Evolutionary conservation across 176 grass and related monocot species (phyloP).

Genomic region (Musa acuminata): DNA sequence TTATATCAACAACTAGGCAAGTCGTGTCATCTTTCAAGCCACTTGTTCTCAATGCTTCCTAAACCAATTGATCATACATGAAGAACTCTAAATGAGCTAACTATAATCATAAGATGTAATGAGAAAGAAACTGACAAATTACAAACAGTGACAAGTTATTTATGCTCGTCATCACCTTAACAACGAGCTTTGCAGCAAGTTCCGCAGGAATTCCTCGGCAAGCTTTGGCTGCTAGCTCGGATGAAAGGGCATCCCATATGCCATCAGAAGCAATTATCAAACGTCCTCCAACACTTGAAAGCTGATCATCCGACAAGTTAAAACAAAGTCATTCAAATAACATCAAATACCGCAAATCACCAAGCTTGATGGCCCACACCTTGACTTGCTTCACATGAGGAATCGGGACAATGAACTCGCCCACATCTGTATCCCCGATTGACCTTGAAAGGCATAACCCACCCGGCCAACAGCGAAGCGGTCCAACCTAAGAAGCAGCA

Average conservation of each 20-base stretch:
- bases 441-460: conserved; percentile 95
- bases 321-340: background rate
- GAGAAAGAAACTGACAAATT: background rate
- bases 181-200: conserved; percentile 80
- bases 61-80: conserved; percentile 23
- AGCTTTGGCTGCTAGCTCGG: conserved; percentile 59
- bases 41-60: conserved; percentile 91
- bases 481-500: conserved; percentile 51
- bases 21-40: conserved; percentile 98
- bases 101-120: conserved; percentile 5
- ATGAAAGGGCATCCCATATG: conserved; percentile 83
- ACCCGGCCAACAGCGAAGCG: conserved; percentile 95
- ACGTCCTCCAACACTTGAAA: conserved; percentile 77
- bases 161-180: conserved; percentile 50
- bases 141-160: background rate
- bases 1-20: conserved; percentile 90
- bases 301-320: conserved; percentile 40
- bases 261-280: conserved; percentile 98
- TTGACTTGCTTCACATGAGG: conserved; percentile 99
- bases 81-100: conserved; percentile 4
- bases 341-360: background rate
- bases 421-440: conserved; percentile 89
- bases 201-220: conserved; percentile 76
- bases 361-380: conserved; percentile 31
- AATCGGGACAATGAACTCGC: conserved; percentile 90